Base-by-base conservation (phyloP, 345 rosid species). In the Dipteronia sinensis region DNA sequence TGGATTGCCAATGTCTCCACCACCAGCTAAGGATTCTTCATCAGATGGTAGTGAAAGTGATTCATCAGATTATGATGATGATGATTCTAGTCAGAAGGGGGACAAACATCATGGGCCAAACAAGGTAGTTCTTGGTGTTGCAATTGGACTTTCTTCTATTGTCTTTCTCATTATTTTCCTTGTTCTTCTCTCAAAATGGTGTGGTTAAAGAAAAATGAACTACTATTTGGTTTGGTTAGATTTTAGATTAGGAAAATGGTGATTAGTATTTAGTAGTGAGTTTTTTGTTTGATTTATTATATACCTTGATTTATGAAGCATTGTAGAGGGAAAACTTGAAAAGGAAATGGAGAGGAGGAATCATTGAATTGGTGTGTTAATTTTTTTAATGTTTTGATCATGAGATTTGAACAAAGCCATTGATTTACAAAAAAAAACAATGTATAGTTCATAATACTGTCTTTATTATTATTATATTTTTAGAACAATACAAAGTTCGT, bases 101-200 rank as follows among this genome's bases (percentile, higher is more conserved):
- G 83, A 77, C 38, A 85, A 78, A 7, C 88, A 88, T 77, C 97
- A 87, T 34, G 98, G 98, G 62, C 97, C 98, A 44, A 94, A 83
- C 51, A 94, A 94, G 86, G 87, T 94, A 51, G 95, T 91, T 78
- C 93, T 94, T 53, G 98, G 98, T 42, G 88, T 94, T 44, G 97
- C 97, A 3, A 94, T 93, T 80, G 97, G 88, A 0, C 90, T 94
- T 40, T 88, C 97, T 71, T 87, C 98, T 1, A 86, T 93, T 74
- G 97, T 94, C 10, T 93, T 94, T 86, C 93, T 94, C 49, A 94
- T 93, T 64, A 86, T 93, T 67, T 93, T 94, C 90, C 81, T 94
- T 77, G 79, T 94, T 74, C 92, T 90, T 85, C 82, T 93, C 31
- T 91, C 98, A 1, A 94, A 88, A 85, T 91, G 95, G 85, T 94